Evolutionary conservation across 2,329 filamentous ascomycete genomes (phyloP).

Genomic region (Cytospora piceae): DNA sequence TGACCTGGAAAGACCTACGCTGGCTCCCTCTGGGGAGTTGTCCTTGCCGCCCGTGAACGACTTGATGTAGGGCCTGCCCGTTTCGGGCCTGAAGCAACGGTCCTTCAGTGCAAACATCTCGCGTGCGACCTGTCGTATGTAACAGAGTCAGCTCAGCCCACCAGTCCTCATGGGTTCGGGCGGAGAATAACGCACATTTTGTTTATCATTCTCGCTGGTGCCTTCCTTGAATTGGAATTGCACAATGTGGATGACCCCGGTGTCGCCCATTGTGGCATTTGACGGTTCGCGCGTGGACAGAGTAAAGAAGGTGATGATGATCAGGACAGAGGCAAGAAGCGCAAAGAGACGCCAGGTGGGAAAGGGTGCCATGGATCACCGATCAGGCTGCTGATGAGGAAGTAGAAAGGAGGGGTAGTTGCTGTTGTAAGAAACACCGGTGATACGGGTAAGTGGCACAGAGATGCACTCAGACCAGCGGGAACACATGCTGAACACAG

Average conservation of each 20-base stretch:
- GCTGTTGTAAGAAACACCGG: no score
- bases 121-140: constrained; percentile 36
- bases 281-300: no score
- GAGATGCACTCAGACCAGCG: no score
- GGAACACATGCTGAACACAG: no score
- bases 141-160: background rate
- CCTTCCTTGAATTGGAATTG: constrained; percentile 66
- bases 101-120: constrained; percentile 54
- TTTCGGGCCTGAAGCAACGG: constrained; percentile 63
- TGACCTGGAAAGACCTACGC: constrained; percentile 47
- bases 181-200: constrained; percentile 52
- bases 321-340: no score
- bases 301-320: no score
- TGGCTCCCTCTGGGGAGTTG: constrained; percentile 62
- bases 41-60: constrained; percentile 62
- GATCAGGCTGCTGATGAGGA: no score
- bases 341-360: no score
- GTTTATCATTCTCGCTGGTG: constrained; percentile 51
- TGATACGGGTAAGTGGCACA: no score
- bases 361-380: no score
- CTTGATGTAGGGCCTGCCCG: constrained; percentile 63
- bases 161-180: background rate
- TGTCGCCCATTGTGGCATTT: no score
- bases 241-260: constrained; percentile 64
- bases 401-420: no score